A percentile compares a stretch with the other conserved stretches of the same genome.
phyloP scores from a whole-genome alignment of 352 stramenopile species.

The Elongisporangium anandrum region DNA sequence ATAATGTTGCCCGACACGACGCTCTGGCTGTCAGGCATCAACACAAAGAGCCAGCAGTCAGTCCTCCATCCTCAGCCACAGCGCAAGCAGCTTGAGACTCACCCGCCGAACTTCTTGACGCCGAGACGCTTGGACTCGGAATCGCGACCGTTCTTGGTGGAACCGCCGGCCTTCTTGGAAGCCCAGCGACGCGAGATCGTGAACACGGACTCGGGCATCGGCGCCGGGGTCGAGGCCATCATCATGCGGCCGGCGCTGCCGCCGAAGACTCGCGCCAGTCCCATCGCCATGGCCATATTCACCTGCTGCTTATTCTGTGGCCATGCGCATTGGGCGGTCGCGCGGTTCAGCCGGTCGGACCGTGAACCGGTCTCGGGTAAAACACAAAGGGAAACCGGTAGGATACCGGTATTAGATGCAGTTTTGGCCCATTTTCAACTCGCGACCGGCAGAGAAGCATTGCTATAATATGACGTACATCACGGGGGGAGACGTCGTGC shows the following conservation, averaged over 20 bases:
- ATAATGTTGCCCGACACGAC: conserved; percentile 97
- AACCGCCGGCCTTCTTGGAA: conserved; percentile 96
- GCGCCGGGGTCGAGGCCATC: conserved; percentile 3
- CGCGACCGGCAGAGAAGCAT: not conserved
- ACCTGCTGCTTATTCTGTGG: conserved; percentile 1
- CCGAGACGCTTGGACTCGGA: conserved; percentile 95
- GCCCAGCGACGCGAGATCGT: conserved; percentile 69
- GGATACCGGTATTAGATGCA: not conserved
- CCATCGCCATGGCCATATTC: conserved; percentile 73
- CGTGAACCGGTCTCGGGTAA: not conserved
- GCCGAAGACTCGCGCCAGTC: conserved; percentile 61
- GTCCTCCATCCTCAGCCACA: not conserved
- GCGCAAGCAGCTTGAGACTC: conserved; percentile 6
- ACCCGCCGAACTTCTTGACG: conserved; percentile 96
- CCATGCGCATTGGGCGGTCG: not conserved
- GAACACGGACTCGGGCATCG: conserved; percentile 42
- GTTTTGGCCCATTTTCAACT: not conserved
- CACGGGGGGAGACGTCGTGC: conserved; percentile 51
- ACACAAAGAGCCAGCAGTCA: not conserved
- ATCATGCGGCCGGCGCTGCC: conserved; percentile 18
- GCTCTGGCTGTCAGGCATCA: conserved; percentile 34
- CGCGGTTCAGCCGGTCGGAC: not conserved
- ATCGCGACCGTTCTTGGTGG: conserved; percentile 97
- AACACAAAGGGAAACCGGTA: not conserved
- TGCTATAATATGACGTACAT: conserved; percentile 53